These are phyloP conservation scores for Solanum hybrid DNA, from an alignment of 305 asterid genomes.

Conservation along the genomic window DNA sequence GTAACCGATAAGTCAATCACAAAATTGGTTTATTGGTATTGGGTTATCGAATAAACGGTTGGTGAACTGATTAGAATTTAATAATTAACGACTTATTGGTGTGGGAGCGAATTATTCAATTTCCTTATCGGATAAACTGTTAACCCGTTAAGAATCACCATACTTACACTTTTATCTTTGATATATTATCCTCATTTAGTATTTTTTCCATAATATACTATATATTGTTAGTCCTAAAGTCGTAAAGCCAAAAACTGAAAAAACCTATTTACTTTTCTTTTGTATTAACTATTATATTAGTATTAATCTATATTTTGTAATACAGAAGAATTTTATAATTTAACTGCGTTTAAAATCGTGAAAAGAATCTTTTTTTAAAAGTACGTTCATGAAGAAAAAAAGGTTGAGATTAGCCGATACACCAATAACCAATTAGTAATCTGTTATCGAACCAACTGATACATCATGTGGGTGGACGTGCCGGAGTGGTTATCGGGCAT, in stretches of 20 bases:
- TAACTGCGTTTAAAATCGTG: rapidly evolving
- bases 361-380: too few relatives aligned
- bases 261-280: not conserved
- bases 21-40: not conserved
- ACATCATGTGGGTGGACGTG: conserved; percentile 68
- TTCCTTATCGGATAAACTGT: not conserved
- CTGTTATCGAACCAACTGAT: rapidly evolving
- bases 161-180: not conserved
- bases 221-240: not conserved
- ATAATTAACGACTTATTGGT: too few relatives aligned
- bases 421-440: not conserved
- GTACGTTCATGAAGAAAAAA: not conserved
- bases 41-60: too few relatives aligned
- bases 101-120: too few relatives aligned
- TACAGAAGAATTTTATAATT: not conserved
- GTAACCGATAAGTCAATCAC: too few relatives aligned
- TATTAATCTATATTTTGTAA: not conserved
- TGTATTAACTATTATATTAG: not conserved
- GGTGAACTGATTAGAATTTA: too few relatives aligned
- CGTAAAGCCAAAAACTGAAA: too few relatives aligned
- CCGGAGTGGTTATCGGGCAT: conserved; percentile 99
- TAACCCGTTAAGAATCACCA: not conserved
- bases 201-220: too few relatives aligned
- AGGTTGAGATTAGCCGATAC: too few relatives aligned
- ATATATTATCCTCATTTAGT: not conserved